Conservation (phyloP, 257 asterid genomes). For the Plantago ovata region DNA sequence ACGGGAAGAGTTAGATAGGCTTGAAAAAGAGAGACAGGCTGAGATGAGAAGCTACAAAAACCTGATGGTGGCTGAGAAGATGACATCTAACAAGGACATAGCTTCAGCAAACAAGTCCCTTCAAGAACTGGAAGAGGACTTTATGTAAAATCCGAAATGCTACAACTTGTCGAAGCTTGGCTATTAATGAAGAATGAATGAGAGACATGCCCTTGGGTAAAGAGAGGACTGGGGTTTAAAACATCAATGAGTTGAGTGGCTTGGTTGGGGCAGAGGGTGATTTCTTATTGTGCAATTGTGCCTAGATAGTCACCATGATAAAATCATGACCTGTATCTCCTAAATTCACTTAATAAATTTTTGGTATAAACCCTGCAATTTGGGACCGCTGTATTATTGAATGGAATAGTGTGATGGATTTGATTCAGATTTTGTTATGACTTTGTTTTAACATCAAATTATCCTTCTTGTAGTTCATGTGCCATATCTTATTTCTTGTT, state of each 20-base stretch:
- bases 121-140: constrained; percentile 95
- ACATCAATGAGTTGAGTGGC: constrained; percentile 7
- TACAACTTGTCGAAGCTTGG: constrained; percentile 13
- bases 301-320: neutral
- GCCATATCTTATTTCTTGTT: no score
- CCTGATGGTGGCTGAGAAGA: constrained; percentile 93
- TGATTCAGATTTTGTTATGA: constrained; percentile 4
- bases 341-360: constrained; percentile 24
- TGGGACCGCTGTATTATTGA: constrained; percentile 11
- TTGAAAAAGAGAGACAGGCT: constrained; percentile 81
- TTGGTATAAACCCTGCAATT: constrained; percentile 16
- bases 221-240: constrained; percentile 4
- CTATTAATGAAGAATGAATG: constrained; percentile 5
- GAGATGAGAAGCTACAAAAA: constrained; percentile 95
- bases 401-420: constrained; percentile 5
- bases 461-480: no score
- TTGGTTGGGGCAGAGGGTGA: constrained; percentile 8
- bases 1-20: constrained; percentile 76
- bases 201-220: constrained; percentile 3
- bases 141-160: constrained; percentile 69
- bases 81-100: constrained; percentile 93
- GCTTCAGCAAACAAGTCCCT: constrained; percentile 78
- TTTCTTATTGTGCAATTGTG: constrained; percentile 14
- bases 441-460: no score
- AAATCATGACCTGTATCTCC: constrained; percentile 21